Evolutionary conservation across 306 rosid species (phyloP).

Genomic region (Calophaca sinica): DNA sequence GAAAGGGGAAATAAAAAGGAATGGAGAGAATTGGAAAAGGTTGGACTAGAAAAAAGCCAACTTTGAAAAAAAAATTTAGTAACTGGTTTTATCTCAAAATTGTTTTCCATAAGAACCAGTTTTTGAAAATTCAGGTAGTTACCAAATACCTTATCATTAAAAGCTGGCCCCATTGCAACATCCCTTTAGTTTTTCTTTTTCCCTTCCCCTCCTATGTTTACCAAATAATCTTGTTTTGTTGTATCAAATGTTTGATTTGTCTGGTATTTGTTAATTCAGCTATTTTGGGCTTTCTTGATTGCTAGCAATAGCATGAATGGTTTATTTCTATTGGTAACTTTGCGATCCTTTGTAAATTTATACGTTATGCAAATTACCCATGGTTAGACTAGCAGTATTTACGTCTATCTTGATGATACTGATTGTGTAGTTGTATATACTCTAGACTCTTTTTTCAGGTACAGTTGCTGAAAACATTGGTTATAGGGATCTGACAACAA

Average conservation of each 20-base stretch:
- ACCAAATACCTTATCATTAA: background rate
- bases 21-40: conserved; percentile 2
- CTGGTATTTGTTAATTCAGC: background rate
- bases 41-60: background rate
- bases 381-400: conserved; percentile 8
- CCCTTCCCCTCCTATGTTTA: background rate
- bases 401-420: conserved; percentile 30
- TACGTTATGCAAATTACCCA: background rate
- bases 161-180: background rate
- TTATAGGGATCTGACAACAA: conserved; percentile 70
- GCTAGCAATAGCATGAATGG: conserved; percentile 31
- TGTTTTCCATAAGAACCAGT: conserved; percentile 7
- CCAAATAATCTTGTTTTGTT: too few relatives aligned
- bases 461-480: conserved; percentile 93
- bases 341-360: background rate
- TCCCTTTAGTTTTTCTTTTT: background rate
- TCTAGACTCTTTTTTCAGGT: conserved; percentile 87
- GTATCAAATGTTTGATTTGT: conserved; percentile 35
- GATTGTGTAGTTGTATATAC: conserved; percentile 4
- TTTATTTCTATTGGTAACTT: conserved; percentile 21
- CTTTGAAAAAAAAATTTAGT: too few relatives aligned
- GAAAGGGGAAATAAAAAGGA: background rate
- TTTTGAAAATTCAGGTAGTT: background rate
- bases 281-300: conserved; percentile 29
- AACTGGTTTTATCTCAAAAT: background rate